Base-by-base conservation (phyloP, 148 eudicot species). In the Silene uniflora region DNA sequence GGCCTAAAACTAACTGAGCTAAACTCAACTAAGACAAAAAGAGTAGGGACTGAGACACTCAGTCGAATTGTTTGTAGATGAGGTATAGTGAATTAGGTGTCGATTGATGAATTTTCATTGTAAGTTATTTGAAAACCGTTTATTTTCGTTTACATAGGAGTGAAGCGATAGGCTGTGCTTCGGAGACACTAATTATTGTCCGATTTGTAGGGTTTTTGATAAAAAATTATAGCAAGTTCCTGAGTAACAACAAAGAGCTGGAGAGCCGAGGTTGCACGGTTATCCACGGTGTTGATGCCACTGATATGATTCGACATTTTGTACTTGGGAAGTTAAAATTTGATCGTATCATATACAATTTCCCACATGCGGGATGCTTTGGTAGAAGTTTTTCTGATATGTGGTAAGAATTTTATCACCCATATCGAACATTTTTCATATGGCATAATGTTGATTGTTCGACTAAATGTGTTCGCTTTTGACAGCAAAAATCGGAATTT, bases 291-390 rank as follows among this genome's bases (percentile, higher is more conserved):
- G 75, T 80, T 3, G 75, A 80, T 44, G 82, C 82, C 24, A 80
- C 65, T 14, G 11, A 49, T 25, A 80, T 80, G 82, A 12, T 11
- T 16, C 54, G 63, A 18, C 67, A 76, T 59, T 19, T 39, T 39
- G 5, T 16, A 18, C 58, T 68, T 27, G 60, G 63, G 0, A 54
- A 9, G 29, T 69, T 69, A 22, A 44, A n/a, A 2, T 80, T 75
- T 3, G 76, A 80, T 71, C 75, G 83, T 42, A 71, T 80, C 22
- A 27, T 80, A 5, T 80, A 23, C 76, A 80, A 80, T 71, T 80
- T 80, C 63, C 83, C 83, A 1, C 83, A 71, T 27, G n/a, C 76
- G n/a, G 78, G 75, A 10, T 42, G n/a, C 7, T 54, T 61, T 47
- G 60, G 44, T 24, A 7, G 16, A 3, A 46, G 16, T 49, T n/a